These are phyloP conservation scores for Neocucurbitaria cava DNA, from an alignment of 2,329 filamentous ascomycete genomes.

Conservation along the genomic window DNA sequence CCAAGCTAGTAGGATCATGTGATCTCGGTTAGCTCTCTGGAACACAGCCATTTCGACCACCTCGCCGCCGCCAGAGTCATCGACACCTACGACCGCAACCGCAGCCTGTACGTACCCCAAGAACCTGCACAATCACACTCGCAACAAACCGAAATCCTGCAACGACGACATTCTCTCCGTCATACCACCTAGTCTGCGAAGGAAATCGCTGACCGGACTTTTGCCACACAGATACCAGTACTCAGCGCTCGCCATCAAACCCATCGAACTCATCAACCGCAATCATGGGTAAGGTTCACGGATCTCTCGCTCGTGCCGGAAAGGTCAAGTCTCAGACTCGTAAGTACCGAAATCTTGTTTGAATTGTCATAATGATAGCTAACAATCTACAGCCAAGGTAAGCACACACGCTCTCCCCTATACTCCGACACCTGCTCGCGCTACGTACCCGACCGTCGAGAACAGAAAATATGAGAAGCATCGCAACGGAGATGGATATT, in stretches of 20 bases:
- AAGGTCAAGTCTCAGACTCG: conserved; percentile 80
- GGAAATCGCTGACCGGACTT: conserved; percentile 34
- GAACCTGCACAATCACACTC: conserved; percentile 2
- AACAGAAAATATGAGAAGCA: not conserved
- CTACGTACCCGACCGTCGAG: not conserved
- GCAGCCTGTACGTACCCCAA: conserved; percentile 44
- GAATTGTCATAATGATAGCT: conserved; percentile 12
- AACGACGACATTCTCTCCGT: conserved; percentile 4
- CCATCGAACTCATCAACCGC: conserved; percentile 51
- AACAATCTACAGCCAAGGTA: conserved; percentile 37
- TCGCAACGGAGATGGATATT: not conserved
- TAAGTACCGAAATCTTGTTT: conserved; percentile 20
- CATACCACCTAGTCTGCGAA: conserved; percentile 5
- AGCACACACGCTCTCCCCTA: conserved; percentile 10
- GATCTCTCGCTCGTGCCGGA: conserved; percentile 92
- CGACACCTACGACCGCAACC: conserved; percentile 41
- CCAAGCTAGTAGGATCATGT: conserved; percentile 29
- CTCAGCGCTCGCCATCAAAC: conserved; percentile 21
- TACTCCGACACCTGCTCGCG: conserved; percentile 1
- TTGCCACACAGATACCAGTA: conserved; percentile 42
- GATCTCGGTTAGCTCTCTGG: conserved; percentile 31
- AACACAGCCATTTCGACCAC: conserved; percentile 37
- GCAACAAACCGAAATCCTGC: conserved; percentile 8
- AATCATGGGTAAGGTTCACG: conserved; percentile 93
- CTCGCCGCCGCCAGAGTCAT: conserved; percentile 39